phyloP scores from a whole-genome alignment of 306 rosid genomes.

The Citrullus mucosospermus region DNA sequence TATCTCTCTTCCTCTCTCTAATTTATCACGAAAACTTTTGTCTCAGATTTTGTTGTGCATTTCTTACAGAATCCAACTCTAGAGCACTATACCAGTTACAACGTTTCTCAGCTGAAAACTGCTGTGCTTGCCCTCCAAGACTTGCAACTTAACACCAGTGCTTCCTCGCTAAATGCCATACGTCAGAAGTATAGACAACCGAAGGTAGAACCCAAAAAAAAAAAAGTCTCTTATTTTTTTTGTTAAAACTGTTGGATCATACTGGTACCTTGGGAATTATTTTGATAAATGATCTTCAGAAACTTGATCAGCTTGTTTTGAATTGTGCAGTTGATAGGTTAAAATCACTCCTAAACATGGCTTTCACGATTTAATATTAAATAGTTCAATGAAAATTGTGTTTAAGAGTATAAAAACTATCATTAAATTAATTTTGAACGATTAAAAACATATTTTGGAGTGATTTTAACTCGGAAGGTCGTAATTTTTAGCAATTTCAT shows the following conservation, averaged over 20 bases:
- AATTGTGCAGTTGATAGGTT: not conserved
- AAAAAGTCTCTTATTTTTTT: not conserved
- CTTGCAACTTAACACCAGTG: slow-evolving; percentile 50
- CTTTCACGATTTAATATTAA: too few relatives aligned
- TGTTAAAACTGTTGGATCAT: not conserved
- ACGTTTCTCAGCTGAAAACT: slow-evolving; percentile 45
- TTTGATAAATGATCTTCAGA: not conserved
- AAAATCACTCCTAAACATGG: too few relatives aligned
- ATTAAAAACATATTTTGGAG: too few relatives aligned
- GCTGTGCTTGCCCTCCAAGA: slow-evolving; percentile 56
- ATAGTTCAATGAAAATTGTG: too few relatives aligned
- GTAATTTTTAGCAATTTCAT: too few relatives aligned
- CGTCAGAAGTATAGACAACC: slow-evolving; percentile 67
- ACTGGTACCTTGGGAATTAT: not conserved
- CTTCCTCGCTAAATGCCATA: slow-evolving; percentile 43
- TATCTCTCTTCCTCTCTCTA: not conserved
- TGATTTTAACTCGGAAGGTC: too few relatives aligned
- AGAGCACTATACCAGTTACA: slow-evolving; percentile 69
- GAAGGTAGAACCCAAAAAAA: slow-evolving; percentile 32
- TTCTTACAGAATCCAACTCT: slow-evolving; percentile 59
- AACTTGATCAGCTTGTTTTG: not conserved
- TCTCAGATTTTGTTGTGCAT: slow-evolving; percentile 5
- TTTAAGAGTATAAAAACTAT: too few relatives aligned
- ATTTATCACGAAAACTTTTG: not conserved
- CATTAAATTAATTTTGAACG: too few relatives aligned